Conservation (phyloP, 2,329 filamentous ascomycete genomes). For the Aaosphaeria arxii region DNA sequence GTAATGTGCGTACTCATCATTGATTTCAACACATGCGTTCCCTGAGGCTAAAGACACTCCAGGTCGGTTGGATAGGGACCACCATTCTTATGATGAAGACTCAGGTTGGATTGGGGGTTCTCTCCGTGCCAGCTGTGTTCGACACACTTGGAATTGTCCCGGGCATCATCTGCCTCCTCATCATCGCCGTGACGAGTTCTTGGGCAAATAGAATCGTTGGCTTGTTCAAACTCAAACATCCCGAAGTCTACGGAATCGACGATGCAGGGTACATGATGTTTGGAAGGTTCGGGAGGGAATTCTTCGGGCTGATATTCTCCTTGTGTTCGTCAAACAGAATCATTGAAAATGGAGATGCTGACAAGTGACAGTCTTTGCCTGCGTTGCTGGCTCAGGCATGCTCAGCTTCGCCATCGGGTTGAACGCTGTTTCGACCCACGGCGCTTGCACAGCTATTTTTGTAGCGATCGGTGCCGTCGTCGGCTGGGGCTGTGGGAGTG, state of each 20-base stretch:
- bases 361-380: background rate
- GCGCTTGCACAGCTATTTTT: background rate
- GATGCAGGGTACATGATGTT: background rate
- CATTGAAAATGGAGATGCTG: background rate
- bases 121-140: slow-evolving; percentile 53
- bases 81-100: background rate
- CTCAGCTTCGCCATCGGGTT: background rate
- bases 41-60: background rate
- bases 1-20: background rate
- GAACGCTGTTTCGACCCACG: background rate
- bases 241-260: background rate
- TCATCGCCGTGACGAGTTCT: background rate
- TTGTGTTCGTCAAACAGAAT: background rate
- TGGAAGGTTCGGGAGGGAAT: background rate
- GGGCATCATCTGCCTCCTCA: slow-evolving; percentile 40
- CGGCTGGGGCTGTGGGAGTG: slow-evolving; percentile 60
- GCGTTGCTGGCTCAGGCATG: background rate
- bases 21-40: background rate
- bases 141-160: slow-evolving; percentile 51
- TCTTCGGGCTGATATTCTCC: background rate
- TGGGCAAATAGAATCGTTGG: background rate
- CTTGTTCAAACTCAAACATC: background rate
- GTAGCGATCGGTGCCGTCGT: slow-evolving; percentile 51
- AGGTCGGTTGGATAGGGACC: background rate
- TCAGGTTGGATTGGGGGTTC: slow-evolving; percentile 38